Percentiles rank a stretch among this genome's conserved stretches.
Evolutionary conservation across 805 yeast genomes (phyloP).

Genomic region (Cyberlindnera maclurae): DNA sequence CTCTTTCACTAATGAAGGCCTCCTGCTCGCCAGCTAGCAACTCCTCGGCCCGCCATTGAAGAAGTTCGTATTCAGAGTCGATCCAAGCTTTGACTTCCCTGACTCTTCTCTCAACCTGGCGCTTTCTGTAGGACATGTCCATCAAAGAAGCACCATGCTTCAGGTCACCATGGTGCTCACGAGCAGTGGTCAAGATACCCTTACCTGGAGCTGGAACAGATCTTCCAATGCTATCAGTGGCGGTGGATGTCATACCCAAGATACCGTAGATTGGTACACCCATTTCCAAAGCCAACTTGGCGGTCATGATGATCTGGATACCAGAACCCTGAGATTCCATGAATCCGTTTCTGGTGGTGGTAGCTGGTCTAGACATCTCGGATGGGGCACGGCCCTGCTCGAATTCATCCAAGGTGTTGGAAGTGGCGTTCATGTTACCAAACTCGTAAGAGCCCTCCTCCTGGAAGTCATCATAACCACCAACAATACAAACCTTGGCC

Average conservation of each 20-base stretch:
- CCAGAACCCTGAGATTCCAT: slow-evolving; percentile 99
- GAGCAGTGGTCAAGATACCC: slow-evolving; percentile 97
- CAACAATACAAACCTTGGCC: slow-evolving; percentile 94
- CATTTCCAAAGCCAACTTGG: slow-evolving; percentile 90
- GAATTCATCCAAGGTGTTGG: slow-evolving; percentile 79
- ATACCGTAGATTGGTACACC: slow-evolving; percentile 99
- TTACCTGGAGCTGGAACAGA: slow-evolving; percentile 99
- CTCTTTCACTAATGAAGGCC: slow-evolving; percentile 67
- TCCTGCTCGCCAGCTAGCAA: slow-evolving; percentile 43
- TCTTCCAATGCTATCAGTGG: slow-evolving; percentile 97
- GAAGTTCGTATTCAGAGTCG: slow-evolving; percentile 66
- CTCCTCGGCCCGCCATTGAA: slow-evolving; percentile 63
- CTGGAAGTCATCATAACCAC: slow-evolving; percentile 99
- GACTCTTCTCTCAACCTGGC: slow-evolving; percentile 80
- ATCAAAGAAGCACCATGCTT: slow-evolving; percentile 75
- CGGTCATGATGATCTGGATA: slow-evolving; percentile 93
- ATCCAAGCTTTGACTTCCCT: slow-evolving; percentile 77
- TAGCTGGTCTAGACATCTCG: slow-evolving; percentile 98
- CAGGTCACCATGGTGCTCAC: slow-evolving; percentile 80
- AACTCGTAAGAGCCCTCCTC: slow-evolving; percentile 98
- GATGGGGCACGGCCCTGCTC: slow-evolving; percentile 96
- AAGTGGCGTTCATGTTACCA: slow-evolving; percentile 98
- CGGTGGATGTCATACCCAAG: slow-evolving; percentile 91
- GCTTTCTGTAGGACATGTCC: slow-evolving; percentile 86
- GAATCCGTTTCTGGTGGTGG: slow-evolving; percentile 93